Evolutionary conservation across 768 basidiomycete genomes (phyloP).

Genomic region (Brasilioporus rufonigricans): DNA sequence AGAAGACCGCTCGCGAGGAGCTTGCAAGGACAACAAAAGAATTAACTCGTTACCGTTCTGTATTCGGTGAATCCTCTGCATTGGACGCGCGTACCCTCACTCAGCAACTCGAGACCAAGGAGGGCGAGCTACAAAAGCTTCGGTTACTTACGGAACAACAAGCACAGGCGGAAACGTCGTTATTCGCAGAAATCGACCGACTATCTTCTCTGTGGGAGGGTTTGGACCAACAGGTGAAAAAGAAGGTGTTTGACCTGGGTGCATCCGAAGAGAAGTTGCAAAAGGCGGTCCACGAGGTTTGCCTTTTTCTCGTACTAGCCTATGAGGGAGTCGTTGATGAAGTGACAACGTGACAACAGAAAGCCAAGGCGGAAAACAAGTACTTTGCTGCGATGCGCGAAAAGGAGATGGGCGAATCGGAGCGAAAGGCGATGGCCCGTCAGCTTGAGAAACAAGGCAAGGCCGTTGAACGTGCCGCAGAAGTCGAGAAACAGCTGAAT

Average conservation of each 20-base stretch:
- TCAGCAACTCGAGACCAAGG: slow-evolving; percentile 59
- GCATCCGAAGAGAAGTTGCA: slow-evolving; percentile 64
- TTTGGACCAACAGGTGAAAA: slow-evolving; percentile 75
- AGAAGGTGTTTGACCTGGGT: slow-evolving; percentile 81
- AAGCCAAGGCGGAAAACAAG: slow-evolving; percentile 95
- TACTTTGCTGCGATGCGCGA: slow-evolving; percentile 88
- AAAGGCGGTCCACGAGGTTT: slow-evolving; percentile 67
- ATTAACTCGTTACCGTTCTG: slow-evolving; percentile 58
- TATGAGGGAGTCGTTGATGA: background rate
- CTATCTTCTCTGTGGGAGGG: slow-evolving; percentile 85
- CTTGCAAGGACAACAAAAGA: slow-evolving; percentile 45
- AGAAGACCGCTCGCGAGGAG: slow-evolving; percentile 48
- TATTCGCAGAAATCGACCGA: slow-evolving; percentile 85
- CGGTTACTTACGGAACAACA: slow-evolving; percentile 64
- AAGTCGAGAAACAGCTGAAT: slow-evolving; percentile 58
- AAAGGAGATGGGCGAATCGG: slow-evolving; percentile 77
- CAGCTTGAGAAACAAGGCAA: slow-evolving; percentile 58
- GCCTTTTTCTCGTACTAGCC: slow-evolving; percentile 19
- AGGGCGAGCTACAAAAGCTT: slow-evolving; percentile 62
- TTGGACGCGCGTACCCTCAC: slow-evolving; percentile 50
- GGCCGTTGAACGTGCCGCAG: slow-evolving; percentile 62
- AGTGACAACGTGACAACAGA: slow-evolving; percentile 43
- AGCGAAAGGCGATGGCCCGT: slow-evolving; percentile 63
- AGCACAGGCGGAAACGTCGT: slow-evolving; percentile 63
- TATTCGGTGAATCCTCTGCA: slow-evolving; percentile 47